These are phyloP conservation scores for Pelagomonas calceolata DNA, from an alignment of 108 stramenopile species.

Conservation along the genomic window DNA sequence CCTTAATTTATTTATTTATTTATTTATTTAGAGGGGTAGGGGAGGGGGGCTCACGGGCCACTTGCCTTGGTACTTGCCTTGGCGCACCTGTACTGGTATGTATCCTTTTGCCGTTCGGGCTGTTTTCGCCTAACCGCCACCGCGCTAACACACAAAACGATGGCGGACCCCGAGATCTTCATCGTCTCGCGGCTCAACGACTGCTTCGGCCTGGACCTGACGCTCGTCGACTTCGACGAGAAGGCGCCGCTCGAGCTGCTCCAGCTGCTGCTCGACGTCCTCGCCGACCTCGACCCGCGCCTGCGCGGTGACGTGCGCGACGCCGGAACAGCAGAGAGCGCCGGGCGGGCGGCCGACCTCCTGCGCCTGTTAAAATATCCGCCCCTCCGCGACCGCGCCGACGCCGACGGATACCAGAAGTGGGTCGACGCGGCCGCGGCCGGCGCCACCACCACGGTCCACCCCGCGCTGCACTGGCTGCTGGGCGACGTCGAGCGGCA, in stretches of 20 bases:
- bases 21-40: too few relatives aligned
- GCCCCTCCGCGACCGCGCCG: not conserved
- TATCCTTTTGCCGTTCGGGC: too few relatives aligned
- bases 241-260: constrained; percentile 52
- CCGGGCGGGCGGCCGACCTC: not conserved
- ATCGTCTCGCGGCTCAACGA: constrained; percentile 2
- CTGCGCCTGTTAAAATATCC: not conserved
- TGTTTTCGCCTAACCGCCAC: too few relatives aligned
- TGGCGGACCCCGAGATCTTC: too few relatives aligned
- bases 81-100: too few relatives aligned
- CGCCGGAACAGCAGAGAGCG: too few relatives aligned
- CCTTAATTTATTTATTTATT: too few relatives aligned
- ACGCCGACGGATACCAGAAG: not conserved
- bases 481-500: constrained; percentile 43
- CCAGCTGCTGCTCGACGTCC: constrained; percentile 48
- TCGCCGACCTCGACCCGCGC: constrained; percentile 35
- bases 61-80: too few relatives aligned
- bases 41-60: too few relatives aligned
- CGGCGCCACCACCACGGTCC: constrained; percentile 41
- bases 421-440: not conserved
- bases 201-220: constrained; percentile 34
- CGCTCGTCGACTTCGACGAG: constrained; percentile 54
- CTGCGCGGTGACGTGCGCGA: constrained; percentile 29
- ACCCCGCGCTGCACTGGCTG: constrained; percentile 54
- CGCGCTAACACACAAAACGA: too few relatives aligned